Evolutionary conservation across 2,329 filamentous ascomycete species (phyloP), one percentile per base, ranked within the genome.

Genomic region (Diplocarpon rosae): DNA sequence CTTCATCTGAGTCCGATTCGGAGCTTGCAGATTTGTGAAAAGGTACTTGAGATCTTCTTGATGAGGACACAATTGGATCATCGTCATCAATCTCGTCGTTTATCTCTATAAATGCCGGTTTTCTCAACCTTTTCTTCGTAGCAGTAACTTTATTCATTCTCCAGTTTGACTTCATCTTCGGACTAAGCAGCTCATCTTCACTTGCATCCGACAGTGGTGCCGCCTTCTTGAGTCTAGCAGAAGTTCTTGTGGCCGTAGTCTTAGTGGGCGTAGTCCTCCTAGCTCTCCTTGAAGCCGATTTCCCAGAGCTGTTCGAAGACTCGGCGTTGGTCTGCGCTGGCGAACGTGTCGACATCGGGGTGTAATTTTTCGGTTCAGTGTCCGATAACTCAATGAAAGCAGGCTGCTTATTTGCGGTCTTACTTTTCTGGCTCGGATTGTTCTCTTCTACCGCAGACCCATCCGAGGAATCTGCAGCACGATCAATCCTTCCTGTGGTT

Each of bases 1-100:
- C 46, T 28, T 54, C 50, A 6, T 53, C 46, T 9, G 51, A 46
- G 5, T 51, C 47, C 3, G 30, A 12, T 1, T 43, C 39, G 27
- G 40, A 30, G 10, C 36, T 32, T 27, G 35, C 15, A 15, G 28
- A 16, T 33, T 39, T 42, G 27, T 47, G 45, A 27, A 40, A 31
- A 5, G 40, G 44, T 29, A 37, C 24, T 33, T 45, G 42, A 10
- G 46, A 48, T 28, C 40, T 36, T 34, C 37, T 54, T 36, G 39
- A 39, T 8, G 42, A 46, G 20, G 51, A 51, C 28, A 43, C n/a
- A 20, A 45, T 45, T 1, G 33, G 36, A 24, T 54, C 46, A 13
- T 46, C 39, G 15, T 47, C 43, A 30, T 47, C 42, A 24, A 42
- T 33, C 12, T 35, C 31, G 7, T 35, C 37, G 2, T 47, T 36